Evolutionary conservation across 2,329 filamentous ascomycete species (phyloP).

Genomic region (Simplicillium aogashimaense): DNA sequence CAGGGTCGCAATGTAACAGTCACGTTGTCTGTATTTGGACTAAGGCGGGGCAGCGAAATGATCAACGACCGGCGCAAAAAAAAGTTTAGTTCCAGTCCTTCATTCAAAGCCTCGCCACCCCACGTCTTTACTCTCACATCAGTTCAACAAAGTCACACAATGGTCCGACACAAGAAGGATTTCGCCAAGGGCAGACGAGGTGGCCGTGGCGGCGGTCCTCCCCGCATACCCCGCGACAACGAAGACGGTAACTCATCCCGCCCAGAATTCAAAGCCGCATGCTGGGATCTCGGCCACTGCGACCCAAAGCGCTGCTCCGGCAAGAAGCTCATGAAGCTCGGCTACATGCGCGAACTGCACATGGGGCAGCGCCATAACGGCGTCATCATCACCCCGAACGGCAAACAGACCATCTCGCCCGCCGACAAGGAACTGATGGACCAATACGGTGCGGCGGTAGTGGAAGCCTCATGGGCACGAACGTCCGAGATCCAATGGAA

Average conservation of each 20-base stretch:
- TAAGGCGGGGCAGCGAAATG: too few relatives aligned
- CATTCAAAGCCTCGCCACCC: too few relatives aligned
- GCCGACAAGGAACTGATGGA: conserved; percentile 76
- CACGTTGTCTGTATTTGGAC: too few relatives aligned
- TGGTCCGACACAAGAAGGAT: conserved; percentile 98
- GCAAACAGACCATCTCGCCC: conserved; percentile 73
- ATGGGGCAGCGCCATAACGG: conserved; percentile 87
- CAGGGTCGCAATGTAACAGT: neutral
- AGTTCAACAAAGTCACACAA: conserved; percentile 28
- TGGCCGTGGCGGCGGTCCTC: conserved; percentile 43
- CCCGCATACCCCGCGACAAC: conserved; percentile 42
- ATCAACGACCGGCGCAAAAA: too few relatives aligned
- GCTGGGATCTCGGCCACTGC: conserved; percentile 97
- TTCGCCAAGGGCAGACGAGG: conserved; percentile 63
- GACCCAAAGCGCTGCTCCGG: conserved; percentile 95
- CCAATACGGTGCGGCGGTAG: conserved; percentile 85
- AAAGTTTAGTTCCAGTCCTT: too few relatives aligned
- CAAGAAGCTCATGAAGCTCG: conserved; percentile 85
- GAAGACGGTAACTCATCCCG: conserved; percentile 22
- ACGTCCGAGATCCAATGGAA: conserved; percentile 85
- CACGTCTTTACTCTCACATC: too few relatives aligned
- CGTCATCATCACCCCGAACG: conserved; percentile 92
- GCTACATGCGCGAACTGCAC: conserved; percentile 86
- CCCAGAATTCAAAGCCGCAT: conserved; percentile 77
- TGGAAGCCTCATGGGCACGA: conserved; percentile 94